These are phyloP conservation scores for Nicotiana sylvestris DNA, from an alignment of 257 asterid genomes.

Conservation along the genomic window DNA sequence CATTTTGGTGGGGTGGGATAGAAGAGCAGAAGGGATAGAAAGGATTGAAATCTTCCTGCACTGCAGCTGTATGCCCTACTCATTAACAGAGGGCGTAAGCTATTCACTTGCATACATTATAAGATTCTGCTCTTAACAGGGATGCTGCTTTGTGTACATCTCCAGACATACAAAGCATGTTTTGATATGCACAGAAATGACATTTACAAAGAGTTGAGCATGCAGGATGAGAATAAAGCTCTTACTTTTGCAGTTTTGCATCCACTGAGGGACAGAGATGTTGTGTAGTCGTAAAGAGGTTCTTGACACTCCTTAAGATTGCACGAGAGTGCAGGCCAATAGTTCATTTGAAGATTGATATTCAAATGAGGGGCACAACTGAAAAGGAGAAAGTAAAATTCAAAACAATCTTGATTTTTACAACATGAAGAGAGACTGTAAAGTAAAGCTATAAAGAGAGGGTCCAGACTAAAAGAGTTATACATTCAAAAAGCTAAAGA, in stretches of 20 bases:
- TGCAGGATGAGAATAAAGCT: background rate
- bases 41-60: too few species aligned
- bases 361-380: slow-evolving; percentile 84
- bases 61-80: too few species aligned
- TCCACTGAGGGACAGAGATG: slow-evolving; percentile 59
- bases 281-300: slow-evolving; percentile 62
- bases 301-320: slow-evolving; percentile 74
- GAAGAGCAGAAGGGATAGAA: too few species aligned
- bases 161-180: too few species aligned
- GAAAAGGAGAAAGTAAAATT: slow-evolving; percentile 6
- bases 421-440: slow-evolving; percentile 5
- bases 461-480: background rate
- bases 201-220: too few species aligned
- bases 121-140: too few species aligned
- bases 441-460: background rate
- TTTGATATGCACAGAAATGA: too few species aligned
- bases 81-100: too few species aligned
- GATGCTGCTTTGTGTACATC: too few species aligned
- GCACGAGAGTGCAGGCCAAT: slow-evolving; percentile 78
- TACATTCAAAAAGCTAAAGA: too few species aligned
- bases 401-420: background rate
- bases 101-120: too few species aligned
- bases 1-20: too few species aligned
- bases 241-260: slow-evolving; percentile 63
- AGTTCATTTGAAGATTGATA: slow-evolving; percentile 85